Evolutionary conservation across 2,329 filamentous ascomycete genomes (phyloP).

Genomic region (Trichoderma harzianum): DNA sequence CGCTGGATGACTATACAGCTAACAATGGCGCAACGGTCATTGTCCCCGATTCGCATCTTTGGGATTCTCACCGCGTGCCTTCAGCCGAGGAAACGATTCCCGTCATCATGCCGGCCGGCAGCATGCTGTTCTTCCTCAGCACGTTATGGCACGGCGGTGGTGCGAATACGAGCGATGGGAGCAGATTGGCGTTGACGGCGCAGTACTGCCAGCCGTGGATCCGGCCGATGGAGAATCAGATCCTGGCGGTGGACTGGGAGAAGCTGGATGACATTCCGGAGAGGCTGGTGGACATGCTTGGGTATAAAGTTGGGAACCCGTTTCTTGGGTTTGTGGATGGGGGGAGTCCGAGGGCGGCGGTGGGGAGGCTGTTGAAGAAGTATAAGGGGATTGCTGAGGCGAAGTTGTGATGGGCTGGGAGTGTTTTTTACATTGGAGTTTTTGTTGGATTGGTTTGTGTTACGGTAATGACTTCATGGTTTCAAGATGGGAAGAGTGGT

Average conservation of each 20-base stretch:
- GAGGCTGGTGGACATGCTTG: conserved; percentile 26
- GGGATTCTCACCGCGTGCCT: conserved; percentile 27
- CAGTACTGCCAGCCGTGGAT: conserved; percentile 42
- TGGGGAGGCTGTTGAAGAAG: conserved; percentile 20
- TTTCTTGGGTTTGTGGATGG: conserved; percentile 27
- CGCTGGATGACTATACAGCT: conserved; percentile 32
- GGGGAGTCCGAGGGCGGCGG: conserved; percentile 22
- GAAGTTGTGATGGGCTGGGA: background rate
- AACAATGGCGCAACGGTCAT: conserved; percentile 36
- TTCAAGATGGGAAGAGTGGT: background rate
- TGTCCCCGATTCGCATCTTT: conserved; percentile 35
- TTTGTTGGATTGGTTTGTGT: background rate
- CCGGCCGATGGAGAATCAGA: conserved; percentile 37
- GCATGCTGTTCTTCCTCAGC: conserved; percentile 34
- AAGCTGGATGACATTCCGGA: conserved; percentile 24
- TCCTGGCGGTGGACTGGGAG: conserved; percentile 32
- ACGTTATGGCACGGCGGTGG: conserved; percentile 40
- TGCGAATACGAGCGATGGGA: conserved; percentile 29
- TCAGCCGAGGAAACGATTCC: conserved; percentile 29
- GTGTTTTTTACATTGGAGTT: background rate
- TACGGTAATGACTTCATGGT: background rate
- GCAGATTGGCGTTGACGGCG: conserved; percentile 36
- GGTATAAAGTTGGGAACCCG: conserved; percentile 25
- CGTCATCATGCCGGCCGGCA: conserved; percentile 35
- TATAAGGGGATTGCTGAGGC: conserved; percentile 7